Percentiles rank a stretch among this genome's conserved stretches.
phyloP scores from a whole-genome alignment of 2,329 filamentous ascomycete genomes.

The Ophiocordyceps camponoti-saundersi region DNA sequence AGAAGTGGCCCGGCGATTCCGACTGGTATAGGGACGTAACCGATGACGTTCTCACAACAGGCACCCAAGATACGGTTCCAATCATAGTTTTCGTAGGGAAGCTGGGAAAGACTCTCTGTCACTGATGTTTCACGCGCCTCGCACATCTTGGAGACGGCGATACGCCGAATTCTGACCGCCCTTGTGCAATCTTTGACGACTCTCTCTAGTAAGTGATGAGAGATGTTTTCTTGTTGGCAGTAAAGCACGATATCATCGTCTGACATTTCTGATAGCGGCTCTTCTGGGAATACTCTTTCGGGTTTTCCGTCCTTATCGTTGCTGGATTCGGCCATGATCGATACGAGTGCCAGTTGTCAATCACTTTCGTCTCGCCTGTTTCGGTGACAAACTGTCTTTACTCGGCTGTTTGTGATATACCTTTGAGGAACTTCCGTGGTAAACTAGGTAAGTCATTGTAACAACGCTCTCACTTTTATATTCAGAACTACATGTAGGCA shows the following conservation, averaged over 20 bases:
- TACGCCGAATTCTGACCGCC: constrained; percentile 82
- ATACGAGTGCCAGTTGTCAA: too few relatives aligned
- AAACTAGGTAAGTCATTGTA: too few relatives aligned
- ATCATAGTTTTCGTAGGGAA: constrained; percentile 85
- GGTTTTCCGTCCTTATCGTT: too few relatives aligned
- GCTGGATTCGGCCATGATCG: too few relatives aligned
- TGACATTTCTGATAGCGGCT: not conserved
- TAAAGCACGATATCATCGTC: not conserved
- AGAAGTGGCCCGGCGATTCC: constrained; percentile 88
- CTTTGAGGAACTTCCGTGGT: too few relatives aligned
- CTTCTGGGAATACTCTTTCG: too few relatives aligned
- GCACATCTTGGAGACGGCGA: constrained; percentile 62
- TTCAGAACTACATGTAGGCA: too few relatives aligned
- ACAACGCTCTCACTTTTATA: too few relatives aligned
- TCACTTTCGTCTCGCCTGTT: too few relatives aligned
- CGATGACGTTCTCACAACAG: constrained; percentile 97
- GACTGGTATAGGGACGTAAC: constrained; percentile 82
- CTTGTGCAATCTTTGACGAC: constrained; percentile 79
- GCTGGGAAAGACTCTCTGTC: constrained; percentile 65
- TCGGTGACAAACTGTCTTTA: too few relatives aligned
- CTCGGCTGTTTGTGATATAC: too few relatives aligned
- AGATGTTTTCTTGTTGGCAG: not conserved
- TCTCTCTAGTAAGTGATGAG: constrained; percentile 49
- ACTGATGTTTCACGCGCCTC: constrained; percentile 53
- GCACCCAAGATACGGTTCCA: constrained; percentile 90